Conservation (phyloP, 805 yeast species). For the Cyberlindnera saturnus region DNA sequence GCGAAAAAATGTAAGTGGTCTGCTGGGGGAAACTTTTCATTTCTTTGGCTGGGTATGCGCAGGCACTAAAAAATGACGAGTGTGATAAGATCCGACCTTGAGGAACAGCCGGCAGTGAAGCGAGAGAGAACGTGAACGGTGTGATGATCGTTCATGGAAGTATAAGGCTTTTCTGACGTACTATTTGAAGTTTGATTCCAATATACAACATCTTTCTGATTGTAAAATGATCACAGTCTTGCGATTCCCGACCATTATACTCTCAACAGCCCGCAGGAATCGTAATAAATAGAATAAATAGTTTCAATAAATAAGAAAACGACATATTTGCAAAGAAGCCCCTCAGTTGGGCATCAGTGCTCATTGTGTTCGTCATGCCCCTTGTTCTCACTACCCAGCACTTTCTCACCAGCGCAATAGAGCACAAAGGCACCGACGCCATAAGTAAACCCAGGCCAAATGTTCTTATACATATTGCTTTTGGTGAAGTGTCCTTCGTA, state of each 20-base stretch:
- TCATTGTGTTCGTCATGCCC: constrained; percentile 7
- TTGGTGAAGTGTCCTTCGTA: constrained; percentile 77
- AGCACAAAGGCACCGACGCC: constrained; percentile 72
- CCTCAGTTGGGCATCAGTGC: constrained; percentile 3
- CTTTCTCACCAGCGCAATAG: constrained; percentile 39
- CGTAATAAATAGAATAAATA: too few species aligned
- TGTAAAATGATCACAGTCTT: too few species aligned
- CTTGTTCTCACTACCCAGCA: constrained; percentile 16
- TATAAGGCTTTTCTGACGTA: too few species aligned
- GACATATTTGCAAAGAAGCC: neutral
- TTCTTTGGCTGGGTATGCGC: constrained; percentile 2
- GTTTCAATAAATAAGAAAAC: too few species aligned
- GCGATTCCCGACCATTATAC: too few species aligned
- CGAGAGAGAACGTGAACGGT: neutral
- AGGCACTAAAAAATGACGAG: constrained; percentile 2
- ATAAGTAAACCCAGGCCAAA: constrained; percentile 76
- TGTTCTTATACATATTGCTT: constrained; percentile 57
- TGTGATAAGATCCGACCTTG: neutral
- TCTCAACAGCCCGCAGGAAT: too few species aligned
- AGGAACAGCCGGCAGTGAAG: neutral
- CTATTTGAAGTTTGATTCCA: too few species aligned
- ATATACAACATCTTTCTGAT: too few species aligned
- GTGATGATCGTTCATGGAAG: too few species aligned
- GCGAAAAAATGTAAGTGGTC: neutral
- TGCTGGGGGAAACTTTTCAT: neutral